Percentiles rank a stretch among this genome's conserved stretches.
These are phyloP conservation scores for Eucalyptus sp. DNA, from an alignment of 345 rosid species.

Conservation along the genomic window DNA sequence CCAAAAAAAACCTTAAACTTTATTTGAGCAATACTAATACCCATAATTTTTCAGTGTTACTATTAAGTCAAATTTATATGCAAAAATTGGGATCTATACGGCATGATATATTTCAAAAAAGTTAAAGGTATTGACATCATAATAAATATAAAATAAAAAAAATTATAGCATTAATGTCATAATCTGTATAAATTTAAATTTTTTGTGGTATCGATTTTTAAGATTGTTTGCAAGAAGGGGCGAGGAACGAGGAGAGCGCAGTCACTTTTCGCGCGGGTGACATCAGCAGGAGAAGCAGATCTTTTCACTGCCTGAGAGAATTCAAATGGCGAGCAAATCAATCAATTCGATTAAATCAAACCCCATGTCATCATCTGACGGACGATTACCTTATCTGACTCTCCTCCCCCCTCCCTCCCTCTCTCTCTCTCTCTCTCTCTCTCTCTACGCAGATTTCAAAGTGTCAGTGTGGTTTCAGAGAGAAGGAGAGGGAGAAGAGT, in stretches of 20 bases:
- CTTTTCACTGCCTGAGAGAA: background rate
- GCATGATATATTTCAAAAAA: background rate
- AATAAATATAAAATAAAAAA: background rate
- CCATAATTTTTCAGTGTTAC: background rate
- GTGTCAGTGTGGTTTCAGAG: background rate
- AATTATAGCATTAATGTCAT: background rate
- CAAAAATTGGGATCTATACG: rapidly evolving
- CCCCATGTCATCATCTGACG: background rate
- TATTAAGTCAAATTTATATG: background rate
- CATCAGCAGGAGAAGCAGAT: background rate
- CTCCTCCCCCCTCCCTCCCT: background rate
- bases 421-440: background rate
- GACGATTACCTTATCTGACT: conserved; percentile 4
- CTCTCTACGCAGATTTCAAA: background rate
- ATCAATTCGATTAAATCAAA: background rate
- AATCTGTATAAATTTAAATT: background rate
- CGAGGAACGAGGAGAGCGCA: background rate
- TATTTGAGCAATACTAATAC: background rate
- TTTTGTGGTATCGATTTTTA: background rate
- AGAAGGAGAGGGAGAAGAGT: background rate
- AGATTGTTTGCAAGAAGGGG: background rate
- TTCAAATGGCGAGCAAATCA: background rate
- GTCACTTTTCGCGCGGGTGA: background rate
- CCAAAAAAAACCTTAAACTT: background rate
- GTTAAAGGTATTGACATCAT: background rate